phyloP scores from a whole-genome alignment of 1,284 basidiomycete species.

The Tausonia pullulans region DNA sequence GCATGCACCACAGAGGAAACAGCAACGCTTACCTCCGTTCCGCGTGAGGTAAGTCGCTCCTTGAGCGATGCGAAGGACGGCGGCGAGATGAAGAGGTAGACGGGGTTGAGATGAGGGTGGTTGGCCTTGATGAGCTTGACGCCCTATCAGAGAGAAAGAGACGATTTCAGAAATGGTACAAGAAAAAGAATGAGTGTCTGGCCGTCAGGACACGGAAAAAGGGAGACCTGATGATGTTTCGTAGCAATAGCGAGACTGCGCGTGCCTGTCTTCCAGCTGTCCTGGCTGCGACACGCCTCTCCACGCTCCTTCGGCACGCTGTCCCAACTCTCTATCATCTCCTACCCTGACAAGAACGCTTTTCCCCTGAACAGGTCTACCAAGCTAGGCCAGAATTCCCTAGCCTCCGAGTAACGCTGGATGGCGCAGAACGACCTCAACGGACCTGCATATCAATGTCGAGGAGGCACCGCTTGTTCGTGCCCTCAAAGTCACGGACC shows the following conservation, averaged over 20 bases:
- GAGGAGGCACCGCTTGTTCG: conserved; percentile 60
- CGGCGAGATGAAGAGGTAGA: conserved; percentile 89
- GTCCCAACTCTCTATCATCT: too few relatives aligned
- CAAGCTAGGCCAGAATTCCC: too few relatives aligned
- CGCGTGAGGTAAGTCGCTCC: conserved; percentile 59
- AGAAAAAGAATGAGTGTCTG: conserved; percentile 2
- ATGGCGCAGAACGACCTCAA: conserved; percentile 14
- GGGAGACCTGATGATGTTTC: too few relatives aligned
- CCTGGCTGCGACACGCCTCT: too few relatives aligned
- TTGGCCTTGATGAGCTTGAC: conserved; percentile 73
- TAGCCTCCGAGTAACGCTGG: too few relatives aligned
- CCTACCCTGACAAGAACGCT: too few relatives aligned
- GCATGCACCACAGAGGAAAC: background rate
- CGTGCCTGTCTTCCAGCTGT: too few relatives aligned
- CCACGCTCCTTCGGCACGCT: too few relatives aligned
- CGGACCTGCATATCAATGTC: conserved; percentile 92
- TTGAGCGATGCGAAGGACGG: conserved; percentile 61
- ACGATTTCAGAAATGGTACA: conserved; percentile 8
- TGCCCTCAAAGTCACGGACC: conserved; percentile 41
- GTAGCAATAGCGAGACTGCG: too few relatives aligned
- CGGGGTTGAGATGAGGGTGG: conserved; percentile 59
- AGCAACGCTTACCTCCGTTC: conserved; percentile 50
- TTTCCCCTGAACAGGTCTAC: too few relatives aligned
- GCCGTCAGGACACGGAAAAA: too few relatives aligned
- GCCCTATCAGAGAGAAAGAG: conserved; percentile 44